Conservation (phyloP, 2,329 filamentous ascomycete genomes). For the Colletotrichum sp. region DNA sequence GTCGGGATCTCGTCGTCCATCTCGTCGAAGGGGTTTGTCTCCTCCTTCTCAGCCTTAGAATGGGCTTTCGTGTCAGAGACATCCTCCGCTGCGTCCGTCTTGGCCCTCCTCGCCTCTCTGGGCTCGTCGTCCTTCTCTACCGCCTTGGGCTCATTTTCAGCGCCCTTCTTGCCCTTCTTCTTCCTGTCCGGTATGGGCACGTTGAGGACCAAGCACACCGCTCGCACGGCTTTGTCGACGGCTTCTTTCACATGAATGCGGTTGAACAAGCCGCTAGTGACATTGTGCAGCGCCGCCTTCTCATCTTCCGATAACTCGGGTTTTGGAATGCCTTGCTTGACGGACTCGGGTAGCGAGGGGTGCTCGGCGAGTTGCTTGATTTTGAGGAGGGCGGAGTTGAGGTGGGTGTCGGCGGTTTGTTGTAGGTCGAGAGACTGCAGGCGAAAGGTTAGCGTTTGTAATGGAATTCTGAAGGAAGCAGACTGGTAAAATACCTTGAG, state of each 20-base stretch:
- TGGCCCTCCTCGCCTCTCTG: constrained; percentile 32
- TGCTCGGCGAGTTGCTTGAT: constrained; percentile 58
- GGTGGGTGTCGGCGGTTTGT: constrained; percentile 60
- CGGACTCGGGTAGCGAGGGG: constrained; percentile 52
- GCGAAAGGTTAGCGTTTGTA: not conserved
- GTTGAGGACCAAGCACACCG: constrained; percentile 53
- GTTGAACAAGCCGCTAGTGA: constrained; percentile 64
- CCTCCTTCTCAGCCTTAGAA: constrained; percentile 33
- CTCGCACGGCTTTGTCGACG: constrained; percentile 52
- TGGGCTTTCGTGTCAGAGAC: constrained; percentile 27
- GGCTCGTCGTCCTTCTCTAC: constrained; percentile 35
- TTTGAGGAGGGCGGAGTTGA: constrained; percentile 59
- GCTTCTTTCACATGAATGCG: constrained; percentile 54
- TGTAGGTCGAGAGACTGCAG: constrained; percentile 62
- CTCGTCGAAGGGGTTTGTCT: constrained; percentile 28
- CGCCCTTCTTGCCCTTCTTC: constrained; percentile 36
- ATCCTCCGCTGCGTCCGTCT: constrained; percentile 25
- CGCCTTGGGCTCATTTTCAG: constrained; percentile 33
- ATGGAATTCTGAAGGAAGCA: not conserved
- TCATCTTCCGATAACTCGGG: constrained; percentile 59
- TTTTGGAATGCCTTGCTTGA: constrained; percentile 53
- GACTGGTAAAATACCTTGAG: constrained; percentile 49
- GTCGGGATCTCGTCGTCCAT: constrained; percentile 23
- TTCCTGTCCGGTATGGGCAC: constrained; percentile 53
- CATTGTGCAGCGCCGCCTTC: constrained; percentile 58